Conservation (phyloP, 768 basidiomycete species). For the Cystobasidium tubakii region DNA sequence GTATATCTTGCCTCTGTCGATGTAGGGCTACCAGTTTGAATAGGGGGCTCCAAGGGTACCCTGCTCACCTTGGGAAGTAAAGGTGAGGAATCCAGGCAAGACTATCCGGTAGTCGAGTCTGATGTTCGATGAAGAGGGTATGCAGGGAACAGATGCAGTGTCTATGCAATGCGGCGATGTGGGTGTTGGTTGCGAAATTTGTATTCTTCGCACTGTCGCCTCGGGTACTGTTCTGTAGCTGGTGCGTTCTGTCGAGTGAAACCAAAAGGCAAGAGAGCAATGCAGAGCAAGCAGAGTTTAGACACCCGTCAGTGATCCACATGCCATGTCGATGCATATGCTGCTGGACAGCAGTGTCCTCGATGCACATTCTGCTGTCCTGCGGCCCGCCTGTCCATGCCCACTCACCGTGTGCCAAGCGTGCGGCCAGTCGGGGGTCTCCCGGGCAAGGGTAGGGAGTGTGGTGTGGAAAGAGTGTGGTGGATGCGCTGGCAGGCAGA, state of each 20-base stretch:
- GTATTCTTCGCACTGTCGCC: too few species aligned
- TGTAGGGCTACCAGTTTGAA: neutral
- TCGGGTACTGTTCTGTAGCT: too few species aligned
- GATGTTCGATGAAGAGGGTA: neutral
- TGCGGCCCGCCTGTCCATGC: neutral
- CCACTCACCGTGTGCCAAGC: neutral
- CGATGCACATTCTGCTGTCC: neutral
- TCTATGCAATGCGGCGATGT: neutral
- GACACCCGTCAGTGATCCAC: neutral
- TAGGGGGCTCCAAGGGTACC: too few species aligned
- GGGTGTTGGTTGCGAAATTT: neutral
- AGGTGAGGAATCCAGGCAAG: neutral
- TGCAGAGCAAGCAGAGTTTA: neutral
- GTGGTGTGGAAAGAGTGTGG: slow-evolving; percentile 1
- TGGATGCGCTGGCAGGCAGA: neutral
- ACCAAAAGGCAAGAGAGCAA: too few species aligned
- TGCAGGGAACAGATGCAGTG: neutral
- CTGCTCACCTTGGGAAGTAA: neutral
- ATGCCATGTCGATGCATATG: too few species aligned
- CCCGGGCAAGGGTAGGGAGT: neutral
- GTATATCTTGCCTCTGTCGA: neutral
- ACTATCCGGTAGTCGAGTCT: neutral
- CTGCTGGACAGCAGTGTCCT: too few species aligned
- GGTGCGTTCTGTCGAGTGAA: too few species aligned
- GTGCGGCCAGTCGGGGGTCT: neutral